Evolutionary conservation across 2,329 filamentous ascomycete genomes (phyloP).

Genomic region (Diaporthe citri): DNA sequence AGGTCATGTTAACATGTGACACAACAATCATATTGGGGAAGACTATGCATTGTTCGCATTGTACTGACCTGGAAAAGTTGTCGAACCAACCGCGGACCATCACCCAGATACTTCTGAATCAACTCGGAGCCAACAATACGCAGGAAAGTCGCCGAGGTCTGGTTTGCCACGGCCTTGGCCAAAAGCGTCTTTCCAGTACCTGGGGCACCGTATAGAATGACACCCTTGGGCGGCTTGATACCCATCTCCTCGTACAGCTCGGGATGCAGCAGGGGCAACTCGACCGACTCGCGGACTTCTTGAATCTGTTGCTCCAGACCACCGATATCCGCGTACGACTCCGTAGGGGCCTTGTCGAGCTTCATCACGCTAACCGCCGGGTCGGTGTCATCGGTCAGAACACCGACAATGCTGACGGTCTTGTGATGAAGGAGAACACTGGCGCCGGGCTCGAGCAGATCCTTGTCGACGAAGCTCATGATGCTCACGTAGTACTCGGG

Average conservation of each 20-base stretch:
- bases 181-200: conserved; percentile 97
- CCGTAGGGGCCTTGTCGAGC: conserved; percentile 97
- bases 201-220: conserved; percentile 97
- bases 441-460: conserved; percentile 94
- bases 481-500: conserved; percentile 99
- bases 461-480: conserved; percentile 99
- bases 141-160: conserved; percentile 98
- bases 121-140: conserved; percentile 97
- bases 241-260: conserved; percentile 99
- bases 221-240: conserved; percentile 99
- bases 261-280: conserved; percentile 92
- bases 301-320: conserved; percentile 96
- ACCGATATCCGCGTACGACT: conserved; percentile 98
- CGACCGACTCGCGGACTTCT: conserved; percentile 96
- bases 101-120: conserved; percentile 98
- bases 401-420: conserved; percentile 96
- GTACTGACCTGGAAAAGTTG: conserved; percentile 86
- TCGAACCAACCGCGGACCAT: conserved; percentile 92
- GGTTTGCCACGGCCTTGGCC: conserved; percentile 97
- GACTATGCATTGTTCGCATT: not conserved
- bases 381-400: conserved; percentile 95
- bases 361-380: conserved; percentile 99
- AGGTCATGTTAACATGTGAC: not conserved
- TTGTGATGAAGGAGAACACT: conserved; percentile 98
- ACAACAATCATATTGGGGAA: not conserved